Percentiles rank a stretch among this genome's conserved stretches.
Evolutionary conservation across 139 green algal species (phyloP).

Genomic region (Chlamydomonas incerta): DNA sequence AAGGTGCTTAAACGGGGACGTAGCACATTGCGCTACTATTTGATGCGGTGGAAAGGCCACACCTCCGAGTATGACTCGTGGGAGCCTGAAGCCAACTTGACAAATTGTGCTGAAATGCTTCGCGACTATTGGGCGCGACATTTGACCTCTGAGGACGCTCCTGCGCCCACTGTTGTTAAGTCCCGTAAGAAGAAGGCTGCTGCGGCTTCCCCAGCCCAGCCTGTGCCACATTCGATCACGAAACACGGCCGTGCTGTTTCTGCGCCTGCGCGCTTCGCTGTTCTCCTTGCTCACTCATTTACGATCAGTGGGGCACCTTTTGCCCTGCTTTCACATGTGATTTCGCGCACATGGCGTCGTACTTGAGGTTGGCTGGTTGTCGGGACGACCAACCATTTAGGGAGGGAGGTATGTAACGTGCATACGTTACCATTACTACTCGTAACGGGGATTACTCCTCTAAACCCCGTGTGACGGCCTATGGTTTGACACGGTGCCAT

Average conservation of each 20-base stretch:
- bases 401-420: too few species aligned
- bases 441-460: too few species aligned
- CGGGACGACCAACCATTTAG: too few species aligned
- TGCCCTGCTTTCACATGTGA: conserved; percentile 3
- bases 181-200: too few species aligned
- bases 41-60: neutral
- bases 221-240: too few species aligned
- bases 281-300: neutral
- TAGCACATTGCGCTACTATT: neutral
- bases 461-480: too few species aligned
- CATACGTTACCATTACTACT: too few species aligned
- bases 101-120: neutral
- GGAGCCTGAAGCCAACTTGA: conserved; percentile 2
- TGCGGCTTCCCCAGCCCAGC: too few species aligned
- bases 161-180: neutral
- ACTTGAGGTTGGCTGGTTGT: too few species aligned
- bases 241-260: neutral
- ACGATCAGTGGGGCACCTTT: neutral
- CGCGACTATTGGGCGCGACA: neutral
- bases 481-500: too few species aligned
- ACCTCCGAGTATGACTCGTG: neutral
- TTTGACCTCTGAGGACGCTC: neutral
- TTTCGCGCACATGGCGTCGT: too few species aligned
- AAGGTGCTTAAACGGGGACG: neutral
- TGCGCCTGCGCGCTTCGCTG: neutral